phyloP scores from a whole-genome alignment of 2,329 filamentous ascomycete species.

The Domatiomyces globalis region DNA sequence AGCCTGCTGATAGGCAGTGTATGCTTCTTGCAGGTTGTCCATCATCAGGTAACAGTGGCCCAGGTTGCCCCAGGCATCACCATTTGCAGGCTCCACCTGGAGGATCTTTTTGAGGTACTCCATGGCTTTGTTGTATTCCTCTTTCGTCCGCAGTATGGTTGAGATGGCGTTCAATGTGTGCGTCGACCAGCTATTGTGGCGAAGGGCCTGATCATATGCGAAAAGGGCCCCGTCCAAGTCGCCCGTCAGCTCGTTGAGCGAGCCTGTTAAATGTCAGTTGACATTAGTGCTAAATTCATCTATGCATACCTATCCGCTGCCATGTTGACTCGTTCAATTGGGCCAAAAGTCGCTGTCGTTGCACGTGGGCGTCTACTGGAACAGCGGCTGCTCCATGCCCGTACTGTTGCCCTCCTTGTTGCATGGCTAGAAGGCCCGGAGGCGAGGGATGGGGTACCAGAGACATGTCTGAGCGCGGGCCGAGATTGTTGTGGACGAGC shows the following conservation, averaged over 20 bases:
- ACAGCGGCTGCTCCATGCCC: slow-evolving; percentile 34
- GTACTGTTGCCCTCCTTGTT: slow-evolving; percentile 5
- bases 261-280: slow-evolving; percentile 41
- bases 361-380: slow-evolving; percentile 32
- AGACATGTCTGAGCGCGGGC: slow-evolving; percentile 5
- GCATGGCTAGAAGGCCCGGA: slow-evolving; percentile 11
- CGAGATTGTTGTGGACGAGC: neutral
- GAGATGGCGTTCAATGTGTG: slow-evolving; percentile 90
- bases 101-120: slow-evolving; percentile 85
- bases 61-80: slow-evolving; percentile 91
- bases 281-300: slow-evolving; percentile 1
- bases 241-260: slow-evolving; percentile 72
- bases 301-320: slow-evolving; percentile 71
- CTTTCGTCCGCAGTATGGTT: slow-evolving; percentile 75
- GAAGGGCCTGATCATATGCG: slow-evolving; percentile 79
- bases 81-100: slow-evolving; percentile 76
- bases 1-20: slow-evolving; percentile 90
- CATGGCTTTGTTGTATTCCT: slow-evolving; percentile 85
- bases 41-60: slow-evolving; percentile 99
- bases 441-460: slow-evolving; percentile 14
- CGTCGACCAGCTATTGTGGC: slow-evolving; percentile 76
- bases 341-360: slow-evolving; percentile 49
- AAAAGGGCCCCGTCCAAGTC: slow-evolving; percentile 78
- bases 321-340: slow-evolving; percentile 76
- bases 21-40: slow-evolving; percentile 92